Evolutionary conservation across 2,329 filamentous ascomycete species (phyloP).

Genomic region (Magnaporthiopsis incrustans): DNA sequence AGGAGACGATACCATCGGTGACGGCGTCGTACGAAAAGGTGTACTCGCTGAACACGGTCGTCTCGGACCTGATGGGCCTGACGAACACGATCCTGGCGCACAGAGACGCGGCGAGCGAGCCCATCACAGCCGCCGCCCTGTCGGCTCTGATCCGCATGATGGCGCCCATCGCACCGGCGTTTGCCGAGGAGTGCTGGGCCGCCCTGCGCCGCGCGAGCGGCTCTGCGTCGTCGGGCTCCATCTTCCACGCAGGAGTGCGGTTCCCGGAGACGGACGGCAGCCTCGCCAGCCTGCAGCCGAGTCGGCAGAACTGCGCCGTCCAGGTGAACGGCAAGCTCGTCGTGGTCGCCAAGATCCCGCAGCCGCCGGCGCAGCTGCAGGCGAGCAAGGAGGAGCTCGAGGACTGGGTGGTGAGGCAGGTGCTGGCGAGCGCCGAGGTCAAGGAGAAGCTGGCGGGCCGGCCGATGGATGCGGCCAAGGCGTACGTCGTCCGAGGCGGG

Average conservation of each 20-base stretch:
- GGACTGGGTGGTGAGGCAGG: constrained; percentile 52
- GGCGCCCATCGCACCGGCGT: constrained; percentile 71
- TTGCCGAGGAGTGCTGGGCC: constrained; percentile 75
- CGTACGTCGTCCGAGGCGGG: constrained; percentile 59
- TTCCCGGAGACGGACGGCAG: constrained; percentile 52
- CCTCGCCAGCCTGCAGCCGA: constrained; percentile 38
- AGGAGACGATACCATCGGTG: constrained; percentile 59
- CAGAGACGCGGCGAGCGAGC: constrained; percentile 25
- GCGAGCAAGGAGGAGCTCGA: constrained; percentile 37
- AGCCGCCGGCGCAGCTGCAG: constrained; percentile 32
- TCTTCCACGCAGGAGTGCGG: constrained; percentile 22
- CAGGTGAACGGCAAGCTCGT: constrained; percentile 75
- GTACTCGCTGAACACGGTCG: constrained; percentile 72
- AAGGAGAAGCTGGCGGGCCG: constrained; percentile 44
- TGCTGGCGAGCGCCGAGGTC: constrained; percentile 55
- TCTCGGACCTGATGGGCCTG: constrained; percentile 75
- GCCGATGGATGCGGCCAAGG: constrained; percentile 43
- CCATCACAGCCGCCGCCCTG: constrained; percentile 40
- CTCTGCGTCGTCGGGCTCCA: constrained; percentile 17
- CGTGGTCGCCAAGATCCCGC: constrained; percentile 57
- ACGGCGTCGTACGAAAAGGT: constrained; percentile 62
- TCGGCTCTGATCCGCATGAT: constrained; percentile 60
- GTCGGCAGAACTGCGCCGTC: constrained; percentile 53
- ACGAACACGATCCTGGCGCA: constrained; percentile 59
- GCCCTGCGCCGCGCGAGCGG: constrained; percentile 34